Base-by-base conservation (phyloP, 164 flowering plant genomes). In the Malania oleifera region DNA sequence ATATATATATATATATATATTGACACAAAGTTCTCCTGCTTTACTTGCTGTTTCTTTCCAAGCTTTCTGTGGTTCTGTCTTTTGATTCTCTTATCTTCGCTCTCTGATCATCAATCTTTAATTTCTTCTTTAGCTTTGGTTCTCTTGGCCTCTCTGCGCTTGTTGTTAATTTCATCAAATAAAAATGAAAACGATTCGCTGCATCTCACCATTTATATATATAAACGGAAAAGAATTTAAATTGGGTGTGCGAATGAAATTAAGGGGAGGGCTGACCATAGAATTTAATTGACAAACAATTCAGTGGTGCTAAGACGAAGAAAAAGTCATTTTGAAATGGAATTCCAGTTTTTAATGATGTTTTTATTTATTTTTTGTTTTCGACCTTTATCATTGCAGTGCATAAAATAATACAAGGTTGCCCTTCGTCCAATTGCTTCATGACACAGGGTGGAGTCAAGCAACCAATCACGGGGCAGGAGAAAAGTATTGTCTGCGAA, bases 261-360 rank as follows among this genome's bases (percentile, higher is more conserved):
- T n/a, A n/a, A n/a, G n/a, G n/a, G n/a, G n/a, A 58, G 25, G 34
- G 60, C 57, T 24, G 26, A 26, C 60, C 51, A n/a, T n/a, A 9
- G 62, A 44, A 44, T 49, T 38, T 48, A 64, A 72, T 73, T 77
- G 78, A 77, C 80, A 65, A 70, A 77, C 80, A 65, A 70, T 73
- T 66, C 37, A 34, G 45, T n/a, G 20, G 25, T 60, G 68, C 59
- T 49, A 54, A 60, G 70, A 64, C 70, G 61, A 46, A 48, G 48
- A 39, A 57, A 67, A 70, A 44, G 74, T 70, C 74, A 64, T 62
- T 64, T 74, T 61, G 63, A 59, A 70, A 60, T 63, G 52, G 39
- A 60, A 63, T 22, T 20, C 20, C 27, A 26, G 15, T 50, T 29
- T 29, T 28, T 37, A n/a, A n/a, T n/a, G n/a, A n/a, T 35, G 11